Base-by-base conservation (phyloP, 148 eudicot genomes). In the Talinum fruticosum region DNA sequence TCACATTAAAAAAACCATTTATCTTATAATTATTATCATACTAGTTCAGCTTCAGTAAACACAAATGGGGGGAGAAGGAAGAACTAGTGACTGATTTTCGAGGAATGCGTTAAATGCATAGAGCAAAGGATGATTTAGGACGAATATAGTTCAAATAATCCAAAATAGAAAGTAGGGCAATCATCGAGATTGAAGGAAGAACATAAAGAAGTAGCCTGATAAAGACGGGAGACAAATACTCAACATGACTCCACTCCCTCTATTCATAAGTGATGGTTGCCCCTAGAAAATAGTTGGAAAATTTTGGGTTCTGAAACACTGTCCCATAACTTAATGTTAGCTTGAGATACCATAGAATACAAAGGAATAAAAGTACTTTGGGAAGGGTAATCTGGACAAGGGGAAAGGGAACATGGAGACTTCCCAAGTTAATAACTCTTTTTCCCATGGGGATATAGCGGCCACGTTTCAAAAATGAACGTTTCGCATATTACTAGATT, bases 201-300 rank as follows among this genome's bases (percentile, higher is more conserved):
- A 18, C 32, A 34, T 18, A 67, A 34, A 34, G 26, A 19, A 5
- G 26, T 33, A 10, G 7, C 26, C 71, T 34, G 44, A 6, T 34
- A 24, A 26, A 67, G 35, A 32, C 23, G 69, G 44, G 71, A 35
- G 71, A 67, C 71, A 67, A 15, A 67, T 0, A 67, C 44, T 5
- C 26, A 67, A 35, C 71, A 67, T 33, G 71, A n/a, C 64, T 57
- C 64, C 6, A 57, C 29, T 67, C 71, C 71, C 38, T n/a, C n/a
- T 23, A 33, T 34, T 67, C 36, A 34, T 35, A 3, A 34, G 37
- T 66, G 1, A 66, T 66, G 69, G 18, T 8, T 66, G 71, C 71
- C 21, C 44, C 26, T 67, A 30, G n/a, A 35, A 33, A 19, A 5
- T n/a, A 67, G 7, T 30, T 32, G n/a, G 71, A 57, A 21, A 33